A percentile compares a stretch with the other conserved stretches of the same genome.
These are phyloP conservation scores for Xylariaceae sp. DNA, from an alignment of 2,329 filamentous ascomycete genomes.

Conservation along the genomic window DNA sequence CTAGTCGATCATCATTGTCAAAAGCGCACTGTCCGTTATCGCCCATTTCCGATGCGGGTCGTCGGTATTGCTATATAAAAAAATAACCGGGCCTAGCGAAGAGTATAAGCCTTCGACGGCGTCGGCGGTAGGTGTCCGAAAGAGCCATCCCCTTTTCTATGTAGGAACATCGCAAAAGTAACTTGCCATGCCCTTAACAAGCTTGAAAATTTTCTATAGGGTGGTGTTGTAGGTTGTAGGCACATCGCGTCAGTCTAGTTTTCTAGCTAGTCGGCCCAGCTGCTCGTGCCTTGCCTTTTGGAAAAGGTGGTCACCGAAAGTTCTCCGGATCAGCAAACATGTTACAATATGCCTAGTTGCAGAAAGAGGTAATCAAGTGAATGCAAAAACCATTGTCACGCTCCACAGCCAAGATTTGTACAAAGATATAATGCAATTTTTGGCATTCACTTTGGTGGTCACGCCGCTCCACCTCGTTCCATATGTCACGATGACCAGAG, in stretches of 20 bases:
- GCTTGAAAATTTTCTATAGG: too few species aligned
- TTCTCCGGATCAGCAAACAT: background rate
- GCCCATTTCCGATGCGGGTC: constrained; percentile 2
- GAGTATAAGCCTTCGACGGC: background rate
- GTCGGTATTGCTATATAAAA: background rate
- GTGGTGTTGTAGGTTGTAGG: too few species aligned
- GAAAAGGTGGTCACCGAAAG: background rate
- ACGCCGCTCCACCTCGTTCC: constrained; percentile 40
- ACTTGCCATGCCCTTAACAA: too few species aligned
- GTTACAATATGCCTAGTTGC: constrained; percentile 1
- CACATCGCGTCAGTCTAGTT: background rate
- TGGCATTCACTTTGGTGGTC: too few species aligned
- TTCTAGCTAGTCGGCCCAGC: background rate
- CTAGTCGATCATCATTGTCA: background rate
- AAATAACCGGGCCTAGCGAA: background rate
- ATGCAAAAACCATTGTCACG: too few species aligned
- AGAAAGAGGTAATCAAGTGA: too few species aligned
- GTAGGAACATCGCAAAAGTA: too few species aligned
- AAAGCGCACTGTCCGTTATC: constrained; percentile 27
- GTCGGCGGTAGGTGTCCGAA: background rate
- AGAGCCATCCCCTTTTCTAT: too few species aligned
- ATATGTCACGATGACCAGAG: constrained; percentile 38
- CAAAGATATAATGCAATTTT: background rate
- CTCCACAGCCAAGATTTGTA: background rate
- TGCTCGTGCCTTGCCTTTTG: background rate